Evolutionary conservation across 2,329 filamentous ascomycete genomes (phyloP), one percentile per base, ranked within the genome.

Genomic region (Sclerotinia minor): DNA sequence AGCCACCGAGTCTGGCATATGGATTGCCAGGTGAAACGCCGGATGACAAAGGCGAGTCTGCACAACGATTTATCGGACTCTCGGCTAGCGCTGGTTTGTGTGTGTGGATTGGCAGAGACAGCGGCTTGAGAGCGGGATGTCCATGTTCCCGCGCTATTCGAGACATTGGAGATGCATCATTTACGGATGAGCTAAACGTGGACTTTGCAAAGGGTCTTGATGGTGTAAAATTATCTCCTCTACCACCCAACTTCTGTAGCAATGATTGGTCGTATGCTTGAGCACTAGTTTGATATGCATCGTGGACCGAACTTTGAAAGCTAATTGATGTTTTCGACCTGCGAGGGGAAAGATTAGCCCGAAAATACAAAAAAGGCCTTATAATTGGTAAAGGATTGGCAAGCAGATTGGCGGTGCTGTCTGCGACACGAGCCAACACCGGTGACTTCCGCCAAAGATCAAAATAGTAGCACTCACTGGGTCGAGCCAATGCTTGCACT

Each of bases 191-290:
- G 68, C 76, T 74, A 64, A 78, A 75, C 44, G 73, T 45, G 11
- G 73, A 70, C 45, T 70, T 76, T 17, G 73, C 66, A 49, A 72
- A 73, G 11, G 67, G 53, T 68, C 74, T 73, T 54, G 78, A 75
- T 35, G 77, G 76, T 41, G 77, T 77, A 26, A 69, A 75, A 54
- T 73, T 77, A 64, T 78, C 77, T 47, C 70, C 71, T 69, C 74
- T 74, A 52, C 75, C 70, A 70, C 76, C 75, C 41, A 78, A 66
- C 68, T 78, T 79, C 50, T 78, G 77, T 45, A 79, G 64, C 44
- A 78, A 66, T 24, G 77, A 77, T 69, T 78, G 78, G 64, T 79
- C 78, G 68, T 78, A 79, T 66, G 77, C 77, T 65, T 78, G 74
- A 3, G 76, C 75, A 68, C 75, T 77, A 50, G 71, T 77, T 70